These are phyloP conservation scores for Anethum foeniculum DNA, from an alignment of 140 eudicot genomes.

Conservation along the genomic window DNA sequence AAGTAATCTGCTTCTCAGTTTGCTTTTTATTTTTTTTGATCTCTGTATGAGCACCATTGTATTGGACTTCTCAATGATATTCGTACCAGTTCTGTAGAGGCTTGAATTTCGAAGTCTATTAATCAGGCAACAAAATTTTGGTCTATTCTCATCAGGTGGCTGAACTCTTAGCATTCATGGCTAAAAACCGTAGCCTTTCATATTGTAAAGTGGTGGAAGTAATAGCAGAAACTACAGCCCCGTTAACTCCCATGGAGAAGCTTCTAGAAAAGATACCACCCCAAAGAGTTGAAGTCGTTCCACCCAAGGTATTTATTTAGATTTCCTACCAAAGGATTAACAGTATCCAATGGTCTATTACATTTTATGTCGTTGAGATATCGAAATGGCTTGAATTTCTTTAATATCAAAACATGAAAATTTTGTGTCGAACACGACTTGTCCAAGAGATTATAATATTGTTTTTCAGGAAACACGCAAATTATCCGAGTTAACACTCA, in stretches of 20 bases:
- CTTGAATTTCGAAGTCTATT: neutral
- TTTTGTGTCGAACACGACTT: neutral
- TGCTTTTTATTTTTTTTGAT: neutral
- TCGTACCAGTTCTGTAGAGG: neutral
- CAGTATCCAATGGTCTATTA: neutral
- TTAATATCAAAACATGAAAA: too few species aligned
- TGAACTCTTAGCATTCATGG: constrained; percentile 86
- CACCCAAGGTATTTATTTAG: constrained; percentile 45
- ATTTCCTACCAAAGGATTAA: neutral
- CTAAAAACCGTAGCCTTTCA: constrained; percentile 61
- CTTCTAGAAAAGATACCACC: constrained; percentile 78
- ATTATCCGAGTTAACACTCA: neutral
- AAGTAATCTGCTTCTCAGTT: neutral
- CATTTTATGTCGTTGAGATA: neutral
- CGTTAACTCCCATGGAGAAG: constrained; percentile 73
- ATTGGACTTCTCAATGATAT: neutral
- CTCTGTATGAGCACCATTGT: neutral
- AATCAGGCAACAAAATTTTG: constrained; percentile 13
- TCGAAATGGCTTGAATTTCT: neutral
- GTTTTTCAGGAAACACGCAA: too few species aligned
- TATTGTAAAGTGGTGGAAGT: constrained; percentile 90
- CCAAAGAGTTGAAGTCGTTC: constrained; percentile 31
- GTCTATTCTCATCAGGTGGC: constrained; percentile 58
- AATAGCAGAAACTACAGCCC: constrained; percentile 92
- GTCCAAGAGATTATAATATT: neutral